These are phyloP conservation scores for Chrysosporium queenslandicum DNA, from an alignment of 2,329 filamentous ascomycete species.

Conservation along the genomic window DNA sequence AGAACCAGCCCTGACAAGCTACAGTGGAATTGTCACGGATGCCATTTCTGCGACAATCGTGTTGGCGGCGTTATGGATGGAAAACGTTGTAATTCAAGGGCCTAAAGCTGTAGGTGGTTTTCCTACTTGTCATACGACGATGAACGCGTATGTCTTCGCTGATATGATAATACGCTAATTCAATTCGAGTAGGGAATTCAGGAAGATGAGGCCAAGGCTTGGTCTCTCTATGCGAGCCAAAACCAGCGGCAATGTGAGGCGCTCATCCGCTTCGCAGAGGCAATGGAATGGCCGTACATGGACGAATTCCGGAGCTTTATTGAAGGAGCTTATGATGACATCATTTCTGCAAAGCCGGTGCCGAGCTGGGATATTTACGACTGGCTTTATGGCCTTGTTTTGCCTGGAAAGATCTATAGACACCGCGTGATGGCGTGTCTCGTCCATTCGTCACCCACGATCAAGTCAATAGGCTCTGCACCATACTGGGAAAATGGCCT, in stretches of 20 bases:
- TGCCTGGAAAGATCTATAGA: slow-evolving; percentile 4
- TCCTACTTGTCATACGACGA: not conserved
- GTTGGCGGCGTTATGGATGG: not conserved
- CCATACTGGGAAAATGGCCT: not conserved
- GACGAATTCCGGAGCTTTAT: slow-evolving; percentile 6
- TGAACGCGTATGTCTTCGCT: not conserved
- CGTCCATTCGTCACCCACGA: slow-evolving; percentile 4
- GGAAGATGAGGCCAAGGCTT: slow-evolving; percentile 1
- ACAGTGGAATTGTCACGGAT: not conserved
- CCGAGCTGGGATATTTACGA: slow-evolving; percentile 5
- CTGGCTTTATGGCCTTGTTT: slow-evolving; percentile 8
- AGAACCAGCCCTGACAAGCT: not conserved
- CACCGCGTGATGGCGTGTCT: slow-evolving; percentile 6
- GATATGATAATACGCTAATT: not conserved
- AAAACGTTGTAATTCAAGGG: slow-evolving; percentile 5
- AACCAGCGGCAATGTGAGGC: slow-evolving; percentile 2
- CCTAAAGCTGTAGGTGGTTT: not conserved
- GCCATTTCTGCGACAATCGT: slow-evolving; percentile 1
- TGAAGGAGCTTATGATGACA: not conserved
- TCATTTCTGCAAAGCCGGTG: not conserved
- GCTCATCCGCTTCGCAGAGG: slow-evolving; percentile 4
- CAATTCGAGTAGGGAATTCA: not conserved
- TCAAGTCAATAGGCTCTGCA: not conserved
- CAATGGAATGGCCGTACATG: slow-evolving; percentile 7
- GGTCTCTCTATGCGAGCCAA: slow-evolving; percentile 4